Conservation (phyloP, 2,329 filamentous ascomycete genomes). For the Calonectria multiphialidica region DNA sequence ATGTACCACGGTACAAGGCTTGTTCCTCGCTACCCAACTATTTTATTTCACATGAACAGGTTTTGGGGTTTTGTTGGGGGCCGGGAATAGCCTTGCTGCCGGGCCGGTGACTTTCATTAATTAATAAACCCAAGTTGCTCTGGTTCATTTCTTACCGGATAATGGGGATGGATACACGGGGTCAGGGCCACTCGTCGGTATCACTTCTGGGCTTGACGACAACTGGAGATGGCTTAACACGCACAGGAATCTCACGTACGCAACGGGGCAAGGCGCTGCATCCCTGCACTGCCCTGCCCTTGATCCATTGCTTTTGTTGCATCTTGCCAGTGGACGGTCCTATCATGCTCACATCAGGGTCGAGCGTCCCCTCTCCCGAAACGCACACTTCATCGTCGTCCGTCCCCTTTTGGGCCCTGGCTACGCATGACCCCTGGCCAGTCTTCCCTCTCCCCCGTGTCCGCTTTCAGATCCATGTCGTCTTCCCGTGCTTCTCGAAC, state of each 20-base stretch:
- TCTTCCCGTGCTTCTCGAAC: conserved; percentile 26
- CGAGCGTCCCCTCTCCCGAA: background rate
- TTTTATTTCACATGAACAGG: conserved; percentile 10
- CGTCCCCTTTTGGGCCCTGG: conserved; percentile 1
- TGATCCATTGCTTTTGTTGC: too few relatives aligned
- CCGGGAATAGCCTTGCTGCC: conserved; percentile 29
- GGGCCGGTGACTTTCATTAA: conserved; percentile 20
- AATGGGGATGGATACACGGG: background rate
- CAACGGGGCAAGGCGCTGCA: background rate
- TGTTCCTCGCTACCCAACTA: background rate
- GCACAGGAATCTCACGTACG: background rate
- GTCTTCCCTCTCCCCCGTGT: background rate
- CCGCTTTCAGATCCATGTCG: conserved; percentile 23
- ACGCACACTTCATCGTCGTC: background rate
- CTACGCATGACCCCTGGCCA: conserved; percentile 16
- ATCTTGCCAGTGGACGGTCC: too few relatives aligned
- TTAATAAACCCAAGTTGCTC: background rate
- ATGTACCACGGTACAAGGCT: background rate
- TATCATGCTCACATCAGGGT: background rate
- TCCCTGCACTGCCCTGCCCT: background rate
- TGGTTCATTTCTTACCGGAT: background rate
- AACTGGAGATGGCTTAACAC: background rate
- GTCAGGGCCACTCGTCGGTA: background rate
- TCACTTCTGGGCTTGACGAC: background rate
- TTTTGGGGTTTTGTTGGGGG: conserved; percentile 25